Base-by-base conservation (phyloP, 768 basidiomycete species). In the Phlebiopsis flavidoalba region DNA sequence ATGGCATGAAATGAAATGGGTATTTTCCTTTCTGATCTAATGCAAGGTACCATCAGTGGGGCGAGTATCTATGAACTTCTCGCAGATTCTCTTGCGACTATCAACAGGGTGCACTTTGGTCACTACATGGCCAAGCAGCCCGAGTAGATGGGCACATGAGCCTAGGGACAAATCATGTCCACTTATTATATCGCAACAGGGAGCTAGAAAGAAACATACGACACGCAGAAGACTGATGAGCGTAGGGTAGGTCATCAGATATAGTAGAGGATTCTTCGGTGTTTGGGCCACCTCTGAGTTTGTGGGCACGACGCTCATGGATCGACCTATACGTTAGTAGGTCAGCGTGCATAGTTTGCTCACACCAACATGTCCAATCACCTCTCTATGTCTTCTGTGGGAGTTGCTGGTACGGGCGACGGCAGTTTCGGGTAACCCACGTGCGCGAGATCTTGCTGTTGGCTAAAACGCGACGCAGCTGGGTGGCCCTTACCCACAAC, bases 101-200 rank as follows among this genome's bases (percentile, higher is more conserved):
- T 83, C 24, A 98, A 77, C 3, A 88, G 71, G n/a, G 52, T 84
- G 85, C 5, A 94, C 78, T 61, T 87, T 88, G 17, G 82, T 76
- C 5, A 94, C 72, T 2, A 81, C 74, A 17, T 89, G 79, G 0
- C 86, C 88, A 3, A 94, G 73, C 8, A 93, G 65, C 1, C 91
- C 89, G 17, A 93, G 79, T 47, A 95, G 73, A 50, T 84, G 78
- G 0, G 83, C 72, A 19, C 78, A 74, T 64, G 85, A 78, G 60
- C 84, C 87, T 89, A 64, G 14, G 47, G 26, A 31, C 26, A 12
- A 43, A n/a, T n/a, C 14, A 24, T 15, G 19, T 37, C 3, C 3
- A 8, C 40, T 48, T 2, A 17, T 31, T 33, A 52, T 19, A 21
- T 14, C 52, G 15, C 22, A 33, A 11, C 5, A n/a, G 5, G 52